Base-by-base conservation (phyloP, 192 early-diverging fungal genomes). In the Entophlyctis helioformis region DNA sequence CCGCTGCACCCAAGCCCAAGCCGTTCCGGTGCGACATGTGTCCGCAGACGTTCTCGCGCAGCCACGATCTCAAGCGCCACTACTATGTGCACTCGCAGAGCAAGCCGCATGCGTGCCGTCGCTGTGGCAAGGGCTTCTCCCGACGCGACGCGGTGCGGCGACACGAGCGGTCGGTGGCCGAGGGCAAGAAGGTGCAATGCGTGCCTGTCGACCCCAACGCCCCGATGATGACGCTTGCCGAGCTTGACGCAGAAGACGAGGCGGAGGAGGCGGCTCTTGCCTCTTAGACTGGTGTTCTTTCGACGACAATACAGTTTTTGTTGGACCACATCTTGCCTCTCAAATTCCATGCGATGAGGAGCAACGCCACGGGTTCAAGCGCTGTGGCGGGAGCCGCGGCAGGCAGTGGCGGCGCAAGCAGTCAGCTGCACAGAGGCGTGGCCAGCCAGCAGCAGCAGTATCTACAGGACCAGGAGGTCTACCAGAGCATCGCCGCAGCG, bases 131-230 rank as follows among this genome's bases (percentile, higher is more conserved):
- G 33, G 72, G 68, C 16, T 75, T 75, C 48, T 54, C 61, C 29
- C 38, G 72, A 28, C 53, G 63, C 19, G 72, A 72, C 45, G 69
- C 64, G 5, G 48, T 75, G 38, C 28, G 53, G 34, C 48, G 64
- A 39, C 72, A 75, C 53, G 72, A 75, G 44, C 42, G 47, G 64
- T 41, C 48, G 18, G 59, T 70, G 7, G 50, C 35, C 36, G 67
- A 67, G 40, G 72, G 72, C 8, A 74, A 74, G 46, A 69, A 64
- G 50, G 67, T 74, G 1, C 62, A 65, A 25, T 74, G 72, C 42
- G 41, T 45, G n/a, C n/a, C n/a, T n/a, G n/a, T n/a, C n/a, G n/a
- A n/a, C n/a, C n/a, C n/a, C n/a, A n/a, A n/a, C 27, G 23, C 58
- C 28, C 23, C 20, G 32, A 19, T n/a, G n/a, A n/a, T n/a, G n/a